phyloP scores from a whole-genome alignment of 352 stramenopile species.

The Aphanomyces stellatus region DNA sequence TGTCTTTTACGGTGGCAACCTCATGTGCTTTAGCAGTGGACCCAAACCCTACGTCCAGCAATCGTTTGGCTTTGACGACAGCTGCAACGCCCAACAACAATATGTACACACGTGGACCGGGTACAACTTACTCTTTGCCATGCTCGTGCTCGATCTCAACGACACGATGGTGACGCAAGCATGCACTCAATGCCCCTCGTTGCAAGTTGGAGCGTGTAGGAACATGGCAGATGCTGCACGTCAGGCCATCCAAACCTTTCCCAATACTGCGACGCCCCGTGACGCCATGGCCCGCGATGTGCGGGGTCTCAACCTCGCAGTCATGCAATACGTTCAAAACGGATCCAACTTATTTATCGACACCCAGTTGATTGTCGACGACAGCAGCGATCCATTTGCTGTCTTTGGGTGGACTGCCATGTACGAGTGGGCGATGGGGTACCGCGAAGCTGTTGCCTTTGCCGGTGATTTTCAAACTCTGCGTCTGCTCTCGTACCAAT shows the following conservation, averaged over 20 bases:
- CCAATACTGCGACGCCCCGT: background rate
- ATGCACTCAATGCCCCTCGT: too few relatives aligned
- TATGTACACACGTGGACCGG: background rate
- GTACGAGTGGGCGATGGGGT: constrained; percentile 8
- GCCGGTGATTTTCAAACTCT: background rate
- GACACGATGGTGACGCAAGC: background rate
- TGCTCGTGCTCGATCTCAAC: background rate
- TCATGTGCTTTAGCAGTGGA: too few relatives aligned
- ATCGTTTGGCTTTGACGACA: constrained; percentile 17
- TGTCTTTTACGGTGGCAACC: too few relatives aligned
- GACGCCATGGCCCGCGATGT: background rate
- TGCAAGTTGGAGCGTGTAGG: too few relatives aligned
- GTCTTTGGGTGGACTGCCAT: constrained; percentile 13
- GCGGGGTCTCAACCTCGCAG: background rate
- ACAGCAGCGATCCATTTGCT: background rate
- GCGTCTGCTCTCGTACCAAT: background rate
- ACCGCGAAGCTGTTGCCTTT: constrained; percentile 15
- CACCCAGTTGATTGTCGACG: background rate
- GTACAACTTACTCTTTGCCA: background rate
- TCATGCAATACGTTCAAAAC: constrained; percentile 6
- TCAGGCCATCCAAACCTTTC: too few relatives aligned
- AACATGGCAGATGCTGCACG: too few relatives aligned
- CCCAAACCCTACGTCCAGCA: constrained; percentile 2
- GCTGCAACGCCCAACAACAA: background rate
- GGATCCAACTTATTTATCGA: background rate